Base-by-base conservation (phyloP, 208 protist genomes). In the Porcisia hertigi region DNA sequence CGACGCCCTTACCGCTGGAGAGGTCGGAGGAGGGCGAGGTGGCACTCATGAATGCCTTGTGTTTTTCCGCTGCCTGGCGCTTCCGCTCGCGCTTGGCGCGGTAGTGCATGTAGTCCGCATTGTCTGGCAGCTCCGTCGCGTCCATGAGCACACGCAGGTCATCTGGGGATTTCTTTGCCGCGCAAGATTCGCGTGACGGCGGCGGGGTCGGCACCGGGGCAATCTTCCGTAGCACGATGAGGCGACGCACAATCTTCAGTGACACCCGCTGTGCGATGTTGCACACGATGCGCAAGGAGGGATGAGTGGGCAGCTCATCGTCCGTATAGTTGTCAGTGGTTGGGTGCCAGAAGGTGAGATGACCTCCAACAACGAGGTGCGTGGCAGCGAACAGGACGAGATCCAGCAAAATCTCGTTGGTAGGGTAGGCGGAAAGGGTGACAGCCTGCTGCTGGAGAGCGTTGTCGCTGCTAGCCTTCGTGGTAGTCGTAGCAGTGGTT, bases 281-380 rank as follows among this genome's bases (percentile, higher is more conserved):
- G 64, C 82, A 71, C 1, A 94, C 55, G 6, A 99, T 69, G 45
- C 72, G 67, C 62, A 99, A 74, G 25, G 89, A 98, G 25, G 98
- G 98, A 79, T 99, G 97, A 45, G 72, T 87, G 16, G 98, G 97
- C 25, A 99, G 80, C 82, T 98, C 97, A 18, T 86, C 91, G 57
- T 86, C 71, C 36, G 87, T 94, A 83, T 97, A 98, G 53, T 82
- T 75, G 69, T 88, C 80, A 12, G 96, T 98, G 18, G 97, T 99
- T 43, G 98, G 95, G 81, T 98, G 94, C 97, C 97, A 99, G 79
- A 97, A 98, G 62, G 94, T 87, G 11, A 99, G 86, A 54, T 88
- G 82, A 20, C 98, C 97, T 25, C 94, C 94, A 23, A 98, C 65
- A 16, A 90, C 86, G 3, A 99, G 85, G 43, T 87, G 77, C 59